These are phyloP conservation scores for Lipomyces spencermartinsiae DNA, from an alignment of 805 yeast genomes.

Conservation along the genomic window DNA sequence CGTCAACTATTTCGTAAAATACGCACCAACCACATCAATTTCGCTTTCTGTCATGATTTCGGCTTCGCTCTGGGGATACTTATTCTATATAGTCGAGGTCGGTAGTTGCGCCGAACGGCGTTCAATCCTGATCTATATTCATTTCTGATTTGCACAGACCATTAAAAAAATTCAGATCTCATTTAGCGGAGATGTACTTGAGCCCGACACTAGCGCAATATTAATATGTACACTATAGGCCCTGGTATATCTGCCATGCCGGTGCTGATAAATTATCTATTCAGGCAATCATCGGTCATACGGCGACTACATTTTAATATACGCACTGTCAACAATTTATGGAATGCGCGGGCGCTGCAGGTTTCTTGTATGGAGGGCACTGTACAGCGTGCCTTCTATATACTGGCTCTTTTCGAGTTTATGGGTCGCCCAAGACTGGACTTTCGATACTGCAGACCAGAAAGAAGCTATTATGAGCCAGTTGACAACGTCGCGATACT, in stretches of 20 bases:
- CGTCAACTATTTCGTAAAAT: not conserved
- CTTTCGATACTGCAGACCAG: conserved; percentile 18
- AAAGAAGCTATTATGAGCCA: conserved; percentile 8
- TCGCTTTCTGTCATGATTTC: conserved; percentile 13
- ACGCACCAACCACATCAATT: not conserved
- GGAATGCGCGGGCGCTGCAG: conserved; percentile 25
- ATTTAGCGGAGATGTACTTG: conserved; percentile 36
- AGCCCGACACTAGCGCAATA: conserved; percentile 19
- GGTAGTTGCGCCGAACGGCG: not conserved
- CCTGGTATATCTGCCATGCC: not conserved
- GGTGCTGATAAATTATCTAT: not conserved
- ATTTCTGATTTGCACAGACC: conserved; percentile 19
- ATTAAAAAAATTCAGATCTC: conserved; percentile 27
- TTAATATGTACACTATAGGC: conserved; percentile 22
- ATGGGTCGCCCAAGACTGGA: conserved; percentile 36
- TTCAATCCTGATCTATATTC: conserved; percentile 1
- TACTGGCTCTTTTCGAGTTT: conserved; percentile 24
- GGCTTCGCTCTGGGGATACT: conserved; percentile 33
- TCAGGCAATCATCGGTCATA: conserved; percentile 30
- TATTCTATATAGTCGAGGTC: conserved; percentile 29
- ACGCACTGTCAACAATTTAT: conserved; percentile 27
- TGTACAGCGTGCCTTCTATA: conserved; percentile 26
- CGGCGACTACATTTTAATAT: conserved; percentile 27
- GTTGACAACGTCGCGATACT: conserved; percentile 6
- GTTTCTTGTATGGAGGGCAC: conserved; percentile 25